Conservation (phyloP, 1,139 yeast species). For the Hyphopichia fennica region DNA sequence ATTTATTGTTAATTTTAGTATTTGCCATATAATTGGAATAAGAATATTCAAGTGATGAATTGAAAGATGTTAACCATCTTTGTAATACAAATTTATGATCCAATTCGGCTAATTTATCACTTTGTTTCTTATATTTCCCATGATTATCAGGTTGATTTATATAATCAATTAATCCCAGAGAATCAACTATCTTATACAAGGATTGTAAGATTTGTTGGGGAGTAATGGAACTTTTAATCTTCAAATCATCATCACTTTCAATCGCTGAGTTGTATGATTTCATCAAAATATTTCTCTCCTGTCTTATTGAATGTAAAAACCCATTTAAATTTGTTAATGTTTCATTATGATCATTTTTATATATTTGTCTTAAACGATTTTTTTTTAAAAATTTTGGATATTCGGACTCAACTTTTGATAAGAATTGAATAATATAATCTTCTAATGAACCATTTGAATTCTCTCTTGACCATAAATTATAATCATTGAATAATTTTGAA, state of each 20-base stretch:
- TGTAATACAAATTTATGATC: constrained; percentile 13
- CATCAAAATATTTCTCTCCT: background rate
- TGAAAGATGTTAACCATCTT: constrained; percentile 24
- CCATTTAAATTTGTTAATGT: constrained; percentile 4
- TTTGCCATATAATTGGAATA: constrained; percentile 15
- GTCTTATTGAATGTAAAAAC: constrained; percentile 1
- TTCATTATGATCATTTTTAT: constrained; percentile 9
- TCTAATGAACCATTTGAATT: background rate
- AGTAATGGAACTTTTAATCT: constrained; percentile 2
- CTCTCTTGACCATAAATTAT: constrained; percentile 5
- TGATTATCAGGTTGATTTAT: constrained; percentile 17
- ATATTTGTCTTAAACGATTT: constrained; percentile 1
- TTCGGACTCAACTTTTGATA: background rate
- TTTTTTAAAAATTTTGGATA: constrained; percentile 1
- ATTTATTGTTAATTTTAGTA: constrained; percentile 11
- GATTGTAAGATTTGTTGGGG: constrained; percentile 20
- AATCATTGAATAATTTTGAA: constrained; percentile 25
- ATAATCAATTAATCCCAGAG: constrained; percentile 22
- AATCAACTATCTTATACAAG: constrained; percentile 17
- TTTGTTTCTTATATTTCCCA: background rate
- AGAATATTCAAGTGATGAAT: constrained; percentile 22
- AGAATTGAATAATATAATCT: background rate
- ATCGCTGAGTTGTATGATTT: constrained; percentile 1
- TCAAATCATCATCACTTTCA: background rate
- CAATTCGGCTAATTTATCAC: background rate